Base-by-base conservation (phyloP, 2,329 filamentous ascomycete genomes). In the Sporothrix globosa region DNA sequence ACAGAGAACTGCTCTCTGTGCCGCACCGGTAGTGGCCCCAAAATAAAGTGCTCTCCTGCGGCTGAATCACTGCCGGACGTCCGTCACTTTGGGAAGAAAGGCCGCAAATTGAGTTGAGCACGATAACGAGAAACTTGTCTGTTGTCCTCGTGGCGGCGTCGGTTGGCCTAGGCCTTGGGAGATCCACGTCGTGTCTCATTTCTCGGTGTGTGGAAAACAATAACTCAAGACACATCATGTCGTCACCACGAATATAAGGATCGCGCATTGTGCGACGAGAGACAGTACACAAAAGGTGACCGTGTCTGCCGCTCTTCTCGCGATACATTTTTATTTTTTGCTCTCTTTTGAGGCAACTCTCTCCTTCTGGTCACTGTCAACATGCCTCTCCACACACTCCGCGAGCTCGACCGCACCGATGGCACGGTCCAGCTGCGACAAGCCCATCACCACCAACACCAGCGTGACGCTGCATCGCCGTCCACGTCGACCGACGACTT, bases 351-450 rank as follows among this genome's bases (percentile, higher is more conserved):
- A 7, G 27, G 5, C 34, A 34, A 34, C 7, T 34, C 7, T 34
- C 34, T 34, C 34, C 34, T 34, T 34, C 34, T 34, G 34, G 34
- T 6, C 34, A 34, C 34, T 7, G 34, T 6, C 46, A 58, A n/a
- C 17, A 73, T 73, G 72, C 71, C 21, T 7, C 74, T 78, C 17
- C 73, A 74, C 52, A 74, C 74, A 9, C 74, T 78, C 21, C 75
- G 75, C 73, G 75, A 77, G 50, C 74, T 77, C 17, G 76, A 78
- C 74, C 70, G 67, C 44, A 75, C 74, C 7, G 74, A 76, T 52
- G 76, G 81, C 24, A 92, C 88, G 21, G 88, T 91, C 27, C 75
- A 74, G 58, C 75, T 78, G 14, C 76, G 74, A 50, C 73, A 73
- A 39, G 58, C 54, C 21, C 66, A 46, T 19, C 30, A 19, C 7